Evolutionary conservation across 1,284 basidiomycete genomes (phyloP).

Genomic region (Pisolithus thermaeus): DNA sequence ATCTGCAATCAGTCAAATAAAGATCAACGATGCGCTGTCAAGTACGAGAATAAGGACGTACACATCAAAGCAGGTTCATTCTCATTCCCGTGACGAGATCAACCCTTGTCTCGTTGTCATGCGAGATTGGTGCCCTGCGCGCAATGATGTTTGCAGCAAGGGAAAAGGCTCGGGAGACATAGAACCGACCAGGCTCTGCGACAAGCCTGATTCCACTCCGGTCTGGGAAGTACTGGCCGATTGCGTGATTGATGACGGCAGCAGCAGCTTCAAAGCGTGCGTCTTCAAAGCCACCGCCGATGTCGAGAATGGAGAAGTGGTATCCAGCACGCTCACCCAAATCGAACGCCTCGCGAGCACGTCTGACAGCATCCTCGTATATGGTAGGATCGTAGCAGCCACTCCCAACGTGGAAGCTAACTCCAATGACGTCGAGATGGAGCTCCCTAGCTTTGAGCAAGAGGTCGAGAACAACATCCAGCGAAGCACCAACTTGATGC

Average conservation of each 20-base stretch:
- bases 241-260: constrained; percentile 62
- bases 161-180: constrained; percentile 89
- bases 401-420: constrained; percentile 97
- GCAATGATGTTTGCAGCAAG: constrained; percentile 95
- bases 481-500: constrained; percentile 94
- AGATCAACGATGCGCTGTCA: constrained; percentile 2
- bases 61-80: constrained; percentile 76
- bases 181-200: constrained; percentile 95
- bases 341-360: constrained; percentile 82
- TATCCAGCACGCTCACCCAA: constrained; percentile 84
- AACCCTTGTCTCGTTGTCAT: constrained; percentile 46
- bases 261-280: constrained; percentile 84
- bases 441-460: constrained; percentile 79
- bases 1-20: constrained; percentile 42
- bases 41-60: constrained; percentile 38
- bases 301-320: constrained; percentile 80
- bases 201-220: constrained; percentile 77
- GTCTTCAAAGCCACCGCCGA: constrained; percentile 96
- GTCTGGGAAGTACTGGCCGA: constrained; percentile 85
- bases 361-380: constrained; percentile 86
- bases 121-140: constrained; percentile 65
- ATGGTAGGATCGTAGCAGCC: constrained; percentile 92
- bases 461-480: constrained; percentile 76
- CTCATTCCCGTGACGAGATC: constrained; percentile 17
- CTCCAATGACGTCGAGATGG: constrained; percentile 84